Evolutionary conservation across 352 stramenopile genomes (phyloP).

Genomic region (Phytopythium helicoides): DNA sequence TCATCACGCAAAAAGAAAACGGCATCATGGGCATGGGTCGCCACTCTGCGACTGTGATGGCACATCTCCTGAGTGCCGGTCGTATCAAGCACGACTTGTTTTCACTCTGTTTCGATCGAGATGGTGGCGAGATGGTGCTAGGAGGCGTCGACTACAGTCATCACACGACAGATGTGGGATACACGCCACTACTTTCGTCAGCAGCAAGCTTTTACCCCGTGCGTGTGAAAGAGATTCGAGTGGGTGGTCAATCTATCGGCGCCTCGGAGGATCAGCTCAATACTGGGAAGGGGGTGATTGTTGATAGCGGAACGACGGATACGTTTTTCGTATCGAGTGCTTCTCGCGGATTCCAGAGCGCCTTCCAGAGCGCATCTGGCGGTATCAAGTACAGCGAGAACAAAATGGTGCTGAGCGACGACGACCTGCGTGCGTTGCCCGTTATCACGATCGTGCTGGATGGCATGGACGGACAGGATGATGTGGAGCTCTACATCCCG

Average conservation of each 20-base stretch:
- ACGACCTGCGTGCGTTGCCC: conserved; percentile 45
- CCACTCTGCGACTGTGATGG: conserved; percentile 59
- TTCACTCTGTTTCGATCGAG: conserved; percentile 71
- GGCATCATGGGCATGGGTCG: conserved; percentile 88
- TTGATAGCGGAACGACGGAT: conserved; percentile 86
- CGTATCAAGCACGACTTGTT: conserved; percentile 68
- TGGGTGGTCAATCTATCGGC: conserved; percentile 56
- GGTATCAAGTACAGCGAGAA: conserved; percentile 60
- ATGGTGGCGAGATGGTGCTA: conserved; percentile 73
- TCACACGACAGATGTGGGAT: conserved; percentile 57
- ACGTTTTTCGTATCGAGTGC: conserved; percentile 68
- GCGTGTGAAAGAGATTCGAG: conserved; percentile 69
- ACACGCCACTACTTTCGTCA: conserved; percentile 54
- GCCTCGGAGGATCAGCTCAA: conserved; percentile 44
- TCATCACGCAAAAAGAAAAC: conserved; percentile 87
- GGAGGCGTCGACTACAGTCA: conserved; percentile 77
- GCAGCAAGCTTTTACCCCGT: conserved; percentile 75
- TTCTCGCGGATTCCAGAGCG: conserved; percentile 46
- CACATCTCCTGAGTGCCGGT: conserved; percentile 60
- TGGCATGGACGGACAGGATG: conserved; percentile 39
- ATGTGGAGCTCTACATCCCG: conserved; percentile 65
- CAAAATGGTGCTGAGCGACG: conserved; percentile 37
- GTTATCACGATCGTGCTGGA: conserved; percentile 67
- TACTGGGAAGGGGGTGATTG: conserved; percentile 75
- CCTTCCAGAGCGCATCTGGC: conserved; percentile 40